A percentile compares a stretch with the other conserved stretches of the same genome.
These are phyloP conservation scores for Sarocladium strictum DNA, from an alignment of 2,329 filamentous ascomycete genomes.

Conservation along the genomic window DNA sequence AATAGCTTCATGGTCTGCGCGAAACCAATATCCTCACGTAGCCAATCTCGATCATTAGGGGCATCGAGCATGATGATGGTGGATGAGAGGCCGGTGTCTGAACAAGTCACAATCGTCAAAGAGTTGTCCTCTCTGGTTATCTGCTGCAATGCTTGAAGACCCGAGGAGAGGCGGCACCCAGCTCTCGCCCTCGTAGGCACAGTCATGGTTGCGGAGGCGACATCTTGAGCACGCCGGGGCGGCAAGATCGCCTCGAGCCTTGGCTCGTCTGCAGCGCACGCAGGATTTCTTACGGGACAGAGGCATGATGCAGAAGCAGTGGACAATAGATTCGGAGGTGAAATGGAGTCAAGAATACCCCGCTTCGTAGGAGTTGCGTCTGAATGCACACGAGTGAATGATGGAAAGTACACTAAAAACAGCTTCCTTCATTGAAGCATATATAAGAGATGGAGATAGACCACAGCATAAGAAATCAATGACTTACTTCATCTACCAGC, in stretches of 20 bases:
- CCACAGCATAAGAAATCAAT: too few relatives aligned
- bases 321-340: neutral
- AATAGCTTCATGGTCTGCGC: neutral
- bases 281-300: conserved; percentile 15
- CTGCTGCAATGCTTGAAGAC: too few relatives aligned
- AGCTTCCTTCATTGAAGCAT: too few relatives aligned
- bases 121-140: neutral
- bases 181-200: conserved; percentile 10
- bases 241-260: conserved; percentile 12
- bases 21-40: neutral
- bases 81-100: neutral
- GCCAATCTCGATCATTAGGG: neutral
- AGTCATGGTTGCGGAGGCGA: conserved; percentile 8
- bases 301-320: conserved; percentile 9
- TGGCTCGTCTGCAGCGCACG: conserved; percentile 12
- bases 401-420: too few relatives aligned
- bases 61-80: neutral
- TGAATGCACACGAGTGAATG: too few relatives aligned
- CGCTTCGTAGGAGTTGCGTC: too few relatives aligned
- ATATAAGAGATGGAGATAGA: too few relatives aligned
- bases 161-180: neutral
- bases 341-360: too few relatives aligned
- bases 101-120: neutral
- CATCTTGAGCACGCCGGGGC: conserved; percentile 14
- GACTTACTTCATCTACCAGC: too few relatives aligned